These are phyloP conservation scores for Bathelium albidoporum DNA, from an alignment of 495 filamentous ascomycete genomes.

Conservation along the genomic window DNA sequence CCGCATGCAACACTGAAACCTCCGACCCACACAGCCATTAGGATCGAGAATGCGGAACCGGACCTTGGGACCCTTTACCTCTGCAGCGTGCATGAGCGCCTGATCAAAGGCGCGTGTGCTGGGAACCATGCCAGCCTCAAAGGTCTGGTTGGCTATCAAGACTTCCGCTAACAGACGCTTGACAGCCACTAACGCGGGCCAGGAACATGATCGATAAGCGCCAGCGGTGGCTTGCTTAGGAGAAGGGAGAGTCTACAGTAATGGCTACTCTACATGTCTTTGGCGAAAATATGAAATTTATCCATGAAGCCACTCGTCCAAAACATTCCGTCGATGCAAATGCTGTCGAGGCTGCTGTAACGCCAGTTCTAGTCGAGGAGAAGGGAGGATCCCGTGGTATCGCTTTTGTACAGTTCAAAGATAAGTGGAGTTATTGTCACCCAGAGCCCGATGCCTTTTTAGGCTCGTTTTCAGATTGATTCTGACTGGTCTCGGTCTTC, in stretches of 20 bases:
- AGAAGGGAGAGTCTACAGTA: background rate
- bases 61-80: background rate
- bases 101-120: background rate
- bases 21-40: background rate
- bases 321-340: background rate
- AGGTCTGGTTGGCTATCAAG: background rate
- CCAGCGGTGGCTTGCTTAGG: background rate
- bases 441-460: conserved; percentile 53
- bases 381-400: background rate
- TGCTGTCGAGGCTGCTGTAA: background rate
- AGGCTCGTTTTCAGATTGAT: conserved; percentile 33
- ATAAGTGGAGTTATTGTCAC: conserved; percentile 15
- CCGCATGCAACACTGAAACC: background rate
- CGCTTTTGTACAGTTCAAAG: background rate
- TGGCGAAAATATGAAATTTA: background rate
- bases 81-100: background rate
- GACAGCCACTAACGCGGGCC: background rate
- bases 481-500: conserved; percentile 25
- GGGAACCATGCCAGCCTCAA: background rate
- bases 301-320: background rate
- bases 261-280: conserved; percentile 1
- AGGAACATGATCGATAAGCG: background rate
- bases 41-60: background rate
- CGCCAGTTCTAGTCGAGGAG: background rate
- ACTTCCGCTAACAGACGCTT: background rate